phyloP scores from a whole-genome alignment of 805 yeast species.

The Candida michaelii region DNA sequence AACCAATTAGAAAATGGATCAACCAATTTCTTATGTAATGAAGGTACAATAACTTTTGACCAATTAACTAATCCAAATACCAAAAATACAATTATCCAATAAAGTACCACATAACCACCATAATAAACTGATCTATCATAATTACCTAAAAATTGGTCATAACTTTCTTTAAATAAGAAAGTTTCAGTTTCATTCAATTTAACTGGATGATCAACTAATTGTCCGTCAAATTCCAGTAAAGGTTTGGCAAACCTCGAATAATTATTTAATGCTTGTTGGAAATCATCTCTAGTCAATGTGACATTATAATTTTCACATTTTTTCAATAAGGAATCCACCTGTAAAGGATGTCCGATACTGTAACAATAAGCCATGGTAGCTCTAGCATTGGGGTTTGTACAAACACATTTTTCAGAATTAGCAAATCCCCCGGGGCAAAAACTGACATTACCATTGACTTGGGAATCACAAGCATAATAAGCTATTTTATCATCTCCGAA shows the following conservation, averaged over 20 bases:
- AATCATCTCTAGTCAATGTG: slow-evolving; percentile 21
- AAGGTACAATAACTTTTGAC: slow-evolving; percentile 30
- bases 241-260: slow-evolving; percentile 18
- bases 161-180: slow-evolving; percentile 23
- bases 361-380: slow-evolving; percentile 41
- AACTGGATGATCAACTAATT: slow-evolving; percentile 24
- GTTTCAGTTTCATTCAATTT: slow-evolving; percentile 23
- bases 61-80: slow-evolving; percentile 31
- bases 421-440: slow-evolving; percentile 23
- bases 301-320: slow-evolving; percentile 25
- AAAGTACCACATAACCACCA: slow-evolving; percentile 34
- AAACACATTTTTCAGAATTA: slow-evolving; percentile 21
- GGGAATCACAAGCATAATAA: slow-evolving; percentile 29
- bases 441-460: slow-evolving; percentile 18
- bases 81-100: slow-evolving; percentile 31
- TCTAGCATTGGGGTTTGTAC: slow-evolving; percentile 31
- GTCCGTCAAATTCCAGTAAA: slow-evolving; percentile 12
- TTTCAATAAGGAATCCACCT: slow-evolving; percentile 24
- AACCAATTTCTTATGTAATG: slow-evolving; percentile 18
- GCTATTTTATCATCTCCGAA: slow-evolving; percentile 32
- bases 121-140: slow-evolving; percentile 44
- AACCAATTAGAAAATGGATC: slow-evolving; percentile 31
- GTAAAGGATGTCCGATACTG: slow-evolving; percentile 21
- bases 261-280: slow-evolving; percentile 22
- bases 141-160: slow-evolving; percentile 41